These are phyloP conservation scores for Mycena rosella DNA, from an alignment of 768 basidiomycete genomes.

Conservation along the genomic window DNA sequence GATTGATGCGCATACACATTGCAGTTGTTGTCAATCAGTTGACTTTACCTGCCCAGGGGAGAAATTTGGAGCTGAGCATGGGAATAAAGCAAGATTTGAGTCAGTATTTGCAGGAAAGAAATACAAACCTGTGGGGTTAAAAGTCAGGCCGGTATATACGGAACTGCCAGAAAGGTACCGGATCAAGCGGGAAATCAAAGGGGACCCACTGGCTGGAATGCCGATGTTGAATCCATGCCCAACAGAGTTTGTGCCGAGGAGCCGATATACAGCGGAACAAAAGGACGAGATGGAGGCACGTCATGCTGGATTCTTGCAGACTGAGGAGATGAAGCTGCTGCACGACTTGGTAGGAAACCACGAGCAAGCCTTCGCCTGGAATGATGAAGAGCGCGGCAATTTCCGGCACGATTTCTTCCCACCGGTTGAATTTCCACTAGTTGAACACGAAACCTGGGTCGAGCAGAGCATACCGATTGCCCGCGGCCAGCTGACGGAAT, in stretches of 20 bases:
- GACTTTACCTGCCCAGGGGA: too few species aligned
- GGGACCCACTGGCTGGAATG: not conserved
- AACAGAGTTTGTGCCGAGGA: not conserved
- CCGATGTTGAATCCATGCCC: not conserved
- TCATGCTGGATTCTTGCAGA: slow-evolving; percentile 39
- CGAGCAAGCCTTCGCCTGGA: too few species aligned
- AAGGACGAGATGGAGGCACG: slow-evolving; percentile 18
- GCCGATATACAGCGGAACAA: not conserved
- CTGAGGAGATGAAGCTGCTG: slow-evolving; percentile 43
- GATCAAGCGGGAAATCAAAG: not conserved
- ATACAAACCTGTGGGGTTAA: not conserved
- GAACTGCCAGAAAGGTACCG: not conserved
- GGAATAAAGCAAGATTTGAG: too few species aligned
- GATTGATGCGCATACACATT: too few species aligned
- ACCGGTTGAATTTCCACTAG: slow-evolving; percentile 38
- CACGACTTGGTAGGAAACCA: slow-evolving; percentile 39
- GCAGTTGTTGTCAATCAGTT: too few species aligned
- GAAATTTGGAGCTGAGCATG: not conserved
- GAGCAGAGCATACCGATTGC: slow-evolving; percentile 36
- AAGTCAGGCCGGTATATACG: slow-evolving; percentile 34
- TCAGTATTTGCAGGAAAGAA: too few species aligned
- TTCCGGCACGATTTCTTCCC: too few species aligned
- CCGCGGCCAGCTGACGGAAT: slow-evolving; percentile 30
- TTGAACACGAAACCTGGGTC: slow-evolving; percentile 37
- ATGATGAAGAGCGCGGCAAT: too few species aligned